A percentile compares a stretch with the other conserved stretches of the same genome.
phyloP scores from a whole-genome alignment of 306 rosid genomes.

The Cyclanthera cordifolia region DNA sequence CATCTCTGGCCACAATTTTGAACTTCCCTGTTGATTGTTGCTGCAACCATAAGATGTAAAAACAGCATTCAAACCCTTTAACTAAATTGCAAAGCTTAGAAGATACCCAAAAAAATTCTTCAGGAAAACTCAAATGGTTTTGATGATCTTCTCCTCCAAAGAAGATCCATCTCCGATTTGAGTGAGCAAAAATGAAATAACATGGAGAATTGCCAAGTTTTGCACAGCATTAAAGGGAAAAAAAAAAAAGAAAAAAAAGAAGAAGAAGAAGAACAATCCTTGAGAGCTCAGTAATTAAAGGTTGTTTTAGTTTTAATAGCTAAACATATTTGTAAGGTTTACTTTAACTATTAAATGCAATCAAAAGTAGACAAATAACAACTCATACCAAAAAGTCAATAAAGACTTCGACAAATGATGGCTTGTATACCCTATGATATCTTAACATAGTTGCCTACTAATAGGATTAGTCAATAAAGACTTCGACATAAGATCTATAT shows the following conservation, averaged over 20 bases:
- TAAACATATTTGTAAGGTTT: no score
- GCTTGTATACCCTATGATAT: no score
- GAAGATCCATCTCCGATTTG: neutral
- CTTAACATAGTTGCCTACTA: no score
- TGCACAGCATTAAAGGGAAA: no score
- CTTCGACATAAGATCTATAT: no score
- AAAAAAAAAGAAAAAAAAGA: no score
- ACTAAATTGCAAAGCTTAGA: neutral
- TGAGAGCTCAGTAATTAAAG: neutral
- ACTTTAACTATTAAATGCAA: neutral
- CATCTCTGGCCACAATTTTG: constrained; percentile 65
- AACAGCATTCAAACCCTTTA: neutral
- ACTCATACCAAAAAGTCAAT: no score
- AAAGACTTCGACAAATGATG: no score
- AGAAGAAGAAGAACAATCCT: no score
- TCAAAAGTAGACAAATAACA: no score
- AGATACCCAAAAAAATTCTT: neutral
- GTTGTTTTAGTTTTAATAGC: no score
- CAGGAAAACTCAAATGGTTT: neutral
- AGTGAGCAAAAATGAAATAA: neutral
- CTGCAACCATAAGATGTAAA: constrained; percentile 32
- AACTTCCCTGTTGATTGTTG: constrained; percentile 77
- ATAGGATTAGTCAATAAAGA: no score
- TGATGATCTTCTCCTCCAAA: neutral
- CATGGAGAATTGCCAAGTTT: neutral